A percentile compares a stretch with the other conserved stretches of the same genome.
These are phyloP conservation scores for Microbotryum silenes-acaulis DNA, from an alignment of 1,284 basidiomycete genomes.

Conservation along the genomic window DNA sequence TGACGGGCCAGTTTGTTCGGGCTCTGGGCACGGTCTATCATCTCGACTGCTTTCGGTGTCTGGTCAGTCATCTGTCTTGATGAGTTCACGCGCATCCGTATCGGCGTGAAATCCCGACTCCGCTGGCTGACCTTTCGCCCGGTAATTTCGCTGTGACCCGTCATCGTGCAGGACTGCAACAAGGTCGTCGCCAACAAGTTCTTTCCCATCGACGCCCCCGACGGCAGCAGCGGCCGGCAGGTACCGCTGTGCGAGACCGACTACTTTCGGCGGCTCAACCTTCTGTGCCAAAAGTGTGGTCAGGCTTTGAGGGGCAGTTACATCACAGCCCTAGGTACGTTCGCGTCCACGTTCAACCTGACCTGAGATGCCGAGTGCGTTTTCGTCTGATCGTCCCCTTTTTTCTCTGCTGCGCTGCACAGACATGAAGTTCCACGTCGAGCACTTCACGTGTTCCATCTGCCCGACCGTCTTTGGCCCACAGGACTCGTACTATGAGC, in stretches of 20 bases:
- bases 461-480: conserved; percentile 94
- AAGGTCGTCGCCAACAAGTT: conserved; percentile 96
- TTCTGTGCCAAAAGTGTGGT: conserved; percentile 94
- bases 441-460: conserved; percentile 97
- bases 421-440: conserved; percentile 99
- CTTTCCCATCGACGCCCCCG: conserved; percentile 87
- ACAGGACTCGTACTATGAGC: conserved; percentile 98
- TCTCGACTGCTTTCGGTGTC: conserved; percentile 92
- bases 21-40: conserved; percentile 92
- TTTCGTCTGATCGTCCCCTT: neutral
- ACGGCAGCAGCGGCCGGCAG: conserved; percentile 55
- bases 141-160: neutral
- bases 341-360: neutral
- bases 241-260: conserved; percentile 95
- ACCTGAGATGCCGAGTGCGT: neutral
- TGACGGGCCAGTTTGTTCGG: conserved; percentile 70
- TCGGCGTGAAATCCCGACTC: neutral
- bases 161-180: conserved; percentile 71
- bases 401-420: conserved; percentile 13
- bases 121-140: neutral
- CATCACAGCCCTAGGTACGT: conserved; percentile 96
- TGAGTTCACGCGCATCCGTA: neutral
- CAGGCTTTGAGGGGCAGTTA: conserved; percentile 93
- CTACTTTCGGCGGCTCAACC: conserved; percentile 90
- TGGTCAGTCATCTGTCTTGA: conserved; percentile 51